Base-by-base conservation (phyloP, 495 filamentous ascomycete genomes). In the Hamigera avellanea region DNA sequence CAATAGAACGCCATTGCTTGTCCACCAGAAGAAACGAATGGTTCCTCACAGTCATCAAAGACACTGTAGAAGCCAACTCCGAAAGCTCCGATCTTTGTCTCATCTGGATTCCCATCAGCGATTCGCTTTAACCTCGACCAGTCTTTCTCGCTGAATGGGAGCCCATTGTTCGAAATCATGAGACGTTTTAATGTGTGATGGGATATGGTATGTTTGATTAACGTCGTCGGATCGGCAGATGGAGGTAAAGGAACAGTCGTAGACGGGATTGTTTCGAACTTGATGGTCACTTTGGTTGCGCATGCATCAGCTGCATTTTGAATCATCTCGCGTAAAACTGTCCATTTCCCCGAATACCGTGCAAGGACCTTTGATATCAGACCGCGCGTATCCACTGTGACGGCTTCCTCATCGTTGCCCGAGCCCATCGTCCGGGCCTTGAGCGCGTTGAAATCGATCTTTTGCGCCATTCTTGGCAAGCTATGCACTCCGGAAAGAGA, bases 61-160 rank as follows among this genome's bases (percentile, higher is more conserved):
- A 96, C 91, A 56, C 84, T 91, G 66, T 99, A 99, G 57, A 99
- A 96, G 2, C 93, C 93, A 26, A 99, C 93, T 32, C 93, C 93
- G 54, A 96, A 99, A 3, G 93, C 93, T 14, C 93, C 93, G 48
- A 99, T 96, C 64, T 99, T 96, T 3, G 86, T 93, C 57, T 96
- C 93, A 54, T 96, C 89, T 0, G 93, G 93, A 50, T 99, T 99
- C 9, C 93, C 93, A 58, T 96, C 89, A 10, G 93, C 93, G 44
- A 99, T 99, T 37, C 86, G 78, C 66, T 96, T 96, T 49, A 99
- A 52, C 38, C 93, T 72, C 29, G 75, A 73, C 93, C 93, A 99
- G 58, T 99, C 93, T 13, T 82, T 86, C 35, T 78, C 73, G 23
- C 73, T 76, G 45, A 99, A 99, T 1, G 78, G 67, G 36, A 81